Conservation (phyloP, 2,329 filamentous ascomycete genomes). For the Aspergillus caelatus region DNA sequence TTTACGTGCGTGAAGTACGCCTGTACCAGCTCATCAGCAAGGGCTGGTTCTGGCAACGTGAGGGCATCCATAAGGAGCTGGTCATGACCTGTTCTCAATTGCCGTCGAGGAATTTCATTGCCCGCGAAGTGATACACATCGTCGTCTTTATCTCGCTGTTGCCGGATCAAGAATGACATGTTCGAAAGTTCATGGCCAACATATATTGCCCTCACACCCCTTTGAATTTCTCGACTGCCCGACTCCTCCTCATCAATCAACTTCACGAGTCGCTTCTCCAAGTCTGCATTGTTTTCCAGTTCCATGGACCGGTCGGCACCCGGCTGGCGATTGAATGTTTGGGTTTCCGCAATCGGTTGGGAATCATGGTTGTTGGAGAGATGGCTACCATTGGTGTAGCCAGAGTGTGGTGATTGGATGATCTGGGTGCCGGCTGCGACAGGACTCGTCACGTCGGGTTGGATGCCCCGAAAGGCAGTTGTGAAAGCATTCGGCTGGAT, state of each 20-base stretch:
- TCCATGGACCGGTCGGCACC: slow-evolving; percentile 35
- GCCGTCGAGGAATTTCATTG: slow-evolving; percentile 47
- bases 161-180: slow-evolving; percentile 57
- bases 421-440: slow-evolving; percentile 17
- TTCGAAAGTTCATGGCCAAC: slow-evolving; percentile 61
- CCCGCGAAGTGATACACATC: slow-evolving; percentile 49
- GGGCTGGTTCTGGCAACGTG: slow-evolving; percentile 50
- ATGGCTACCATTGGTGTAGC: slow-evolving; percentile 5
- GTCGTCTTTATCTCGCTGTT: slow-evolving; percentile 48
- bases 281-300: slow-evolving; percentile 44
- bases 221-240: slow-evolving; percentile 50
- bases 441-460: slow-evolving; percentile 23
- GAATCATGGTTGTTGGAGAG: slow-evolving; percentile 20
- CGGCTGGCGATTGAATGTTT: slow-evolving; percentile 27
- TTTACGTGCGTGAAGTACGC: slow-evolving; percentile 57
- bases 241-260: slow-evolving; percentile 54
- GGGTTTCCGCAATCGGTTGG: slow-evolving; percentile 22
- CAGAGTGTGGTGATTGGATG: slow-evolving; percentile 10
- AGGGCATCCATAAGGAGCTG: slow-evolving; percentile 53
- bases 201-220: slow-evolving; percentile 54
- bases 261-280: slow-evolving; percentile 53
- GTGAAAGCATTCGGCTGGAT: slow-evolving; percentile 29
- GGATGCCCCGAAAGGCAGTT: slow-evolving; percentile 27
- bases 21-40: slow-evolving; percentile 54
- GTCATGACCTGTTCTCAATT: slow-evolving; percentile 47